A percentile compares a stretch with the other conserved stretches of the same genome.
Conservation (phyloP, 148 eudicot genomes). For the Bassia scoparia region DNA sequence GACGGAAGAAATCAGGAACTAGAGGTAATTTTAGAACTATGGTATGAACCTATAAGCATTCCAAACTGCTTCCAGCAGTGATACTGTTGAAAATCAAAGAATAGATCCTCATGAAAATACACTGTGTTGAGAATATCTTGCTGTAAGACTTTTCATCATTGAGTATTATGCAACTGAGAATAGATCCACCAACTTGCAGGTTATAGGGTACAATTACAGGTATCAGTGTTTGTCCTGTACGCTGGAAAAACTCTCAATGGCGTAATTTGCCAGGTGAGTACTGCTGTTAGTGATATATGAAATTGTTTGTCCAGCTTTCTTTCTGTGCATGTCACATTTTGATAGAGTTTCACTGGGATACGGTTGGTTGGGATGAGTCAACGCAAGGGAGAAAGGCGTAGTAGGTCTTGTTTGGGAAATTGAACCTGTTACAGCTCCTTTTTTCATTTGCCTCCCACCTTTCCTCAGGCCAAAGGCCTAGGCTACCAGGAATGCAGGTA, state of each 20-base stretch:
- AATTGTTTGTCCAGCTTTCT: neutral
- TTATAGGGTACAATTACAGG: constrained; percentile 98
- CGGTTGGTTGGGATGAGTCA: constrained; percentile 99
- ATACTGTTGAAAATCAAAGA: neutral
- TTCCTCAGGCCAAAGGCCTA: constrained; percentile 72
- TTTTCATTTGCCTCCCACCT: constrained; percentile 90
- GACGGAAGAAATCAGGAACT: constrained; percentile 94
- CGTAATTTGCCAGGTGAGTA: constrained; percentile 86
- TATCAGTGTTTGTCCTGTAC: constrained; percentile 77
- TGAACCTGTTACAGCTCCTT: constrained; percentile 95
- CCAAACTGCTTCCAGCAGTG: neutral
- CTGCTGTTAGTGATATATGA: neutral
- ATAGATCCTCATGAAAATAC: neutral
- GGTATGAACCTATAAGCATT: neutral
- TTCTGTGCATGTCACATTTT: neutral
- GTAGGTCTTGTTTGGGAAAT: constrained; percentile 89
- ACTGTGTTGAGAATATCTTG: neutral
- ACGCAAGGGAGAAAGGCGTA: constrained; percentile 96
- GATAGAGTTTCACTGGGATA: constrained; percentile 9
- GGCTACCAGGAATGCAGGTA: constrained; percentile 92
- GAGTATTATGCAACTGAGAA: constrained; percentile 8
- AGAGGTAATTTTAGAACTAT: constrained; percentile 50
- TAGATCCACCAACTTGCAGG: constrained; percentile 39
- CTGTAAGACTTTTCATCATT: neutral
- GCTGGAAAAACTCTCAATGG: constrained; percentile 99